These are phyloP conservation scores for Shiraia bambusicola DNA, from an alignment of 2,329 filamentous ascomycete genomes.

Conservation along the genomic window DNA sequence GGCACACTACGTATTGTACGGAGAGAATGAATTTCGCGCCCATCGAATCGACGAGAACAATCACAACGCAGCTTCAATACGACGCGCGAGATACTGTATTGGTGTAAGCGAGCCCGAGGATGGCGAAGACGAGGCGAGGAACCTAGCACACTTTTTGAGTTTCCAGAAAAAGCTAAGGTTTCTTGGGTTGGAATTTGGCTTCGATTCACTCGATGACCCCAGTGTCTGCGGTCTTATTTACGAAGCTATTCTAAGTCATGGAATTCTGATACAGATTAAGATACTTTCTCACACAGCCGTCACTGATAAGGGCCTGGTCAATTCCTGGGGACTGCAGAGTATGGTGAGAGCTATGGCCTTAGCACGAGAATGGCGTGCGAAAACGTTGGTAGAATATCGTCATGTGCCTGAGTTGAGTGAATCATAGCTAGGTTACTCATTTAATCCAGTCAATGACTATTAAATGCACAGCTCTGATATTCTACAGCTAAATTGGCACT, in stretches of 20 bases:
- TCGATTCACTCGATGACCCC: background rate
- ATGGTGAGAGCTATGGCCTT: background rate
- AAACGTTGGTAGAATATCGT: background rate
- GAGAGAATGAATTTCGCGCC: background rate
- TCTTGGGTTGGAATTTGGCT: background rate
- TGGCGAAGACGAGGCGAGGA: background rate
- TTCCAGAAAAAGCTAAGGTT: background rate
- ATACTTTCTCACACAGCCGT: background rate
- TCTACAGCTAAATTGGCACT: too few relatives aligned
- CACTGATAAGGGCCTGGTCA: background rate
- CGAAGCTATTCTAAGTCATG: background rate
- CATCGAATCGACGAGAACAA: background rate
- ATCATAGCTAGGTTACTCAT: background rate
- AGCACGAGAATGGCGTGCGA: background rate
- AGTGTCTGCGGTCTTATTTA: background rate
- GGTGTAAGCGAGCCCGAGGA: background rate
- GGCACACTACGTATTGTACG: background rate
- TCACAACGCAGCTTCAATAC: background rate
- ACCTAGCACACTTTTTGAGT: background rate
- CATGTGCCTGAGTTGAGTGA: background rate
- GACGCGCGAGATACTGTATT: background rate
- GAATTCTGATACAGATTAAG: background rate
- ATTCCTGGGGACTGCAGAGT: background rate
- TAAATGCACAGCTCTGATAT: background rate
- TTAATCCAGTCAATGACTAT: background rate